Conservation (phyloP, 2,329 filamentous ascomycete species). For the Apiospora rasikravindrae region DNA sequence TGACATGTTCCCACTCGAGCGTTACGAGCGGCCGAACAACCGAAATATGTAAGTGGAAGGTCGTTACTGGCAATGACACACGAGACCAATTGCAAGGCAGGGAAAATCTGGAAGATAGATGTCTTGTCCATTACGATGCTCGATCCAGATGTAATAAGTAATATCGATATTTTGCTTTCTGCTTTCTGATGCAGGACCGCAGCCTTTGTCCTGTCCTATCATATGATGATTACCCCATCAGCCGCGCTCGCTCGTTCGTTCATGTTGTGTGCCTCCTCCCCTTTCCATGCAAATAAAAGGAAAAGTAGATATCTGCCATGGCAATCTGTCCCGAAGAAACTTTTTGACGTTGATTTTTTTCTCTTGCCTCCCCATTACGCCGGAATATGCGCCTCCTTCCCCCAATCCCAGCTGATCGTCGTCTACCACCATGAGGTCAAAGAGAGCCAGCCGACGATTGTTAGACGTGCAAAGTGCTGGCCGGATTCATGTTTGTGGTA, state of each 20-base stretch:
- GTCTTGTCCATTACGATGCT: not conserved
- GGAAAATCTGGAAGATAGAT: not conserved
- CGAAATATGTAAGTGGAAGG: too few relatives aligned
- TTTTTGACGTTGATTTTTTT: not conserved
- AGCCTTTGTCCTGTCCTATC: not conserved
- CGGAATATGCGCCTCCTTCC: not conserved
- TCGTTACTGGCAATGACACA: not conserved
- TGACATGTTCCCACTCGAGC: too few relatives aligned
- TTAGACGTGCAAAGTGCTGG: not conserved
- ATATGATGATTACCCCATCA: not conserved
- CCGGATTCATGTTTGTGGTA: constrained; percentile 6
- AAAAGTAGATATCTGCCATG: constrained; percentile 2
- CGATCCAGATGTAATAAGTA: not conserved
- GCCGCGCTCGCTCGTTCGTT: not conserved
- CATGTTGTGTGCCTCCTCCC: not conserved
- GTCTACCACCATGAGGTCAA: not conserved
- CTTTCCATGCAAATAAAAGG: not conserved
- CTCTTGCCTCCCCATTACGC: not conserved
- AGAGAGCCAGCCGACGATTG: not conserved
- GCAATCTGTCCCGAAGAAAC: not conserved
- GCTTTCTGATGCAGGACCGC: not conserved
- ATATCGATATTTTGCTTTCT: not conserved
- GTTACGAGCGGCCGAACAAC: too few relatives aligned
- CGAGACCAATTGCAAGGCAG: not conserved
- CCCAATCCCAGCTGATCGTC: not conserved